Evolutionary conservation across 1,284 basidiomycete species (phyloP), one percentile per base, ranked within the genome.

Genomic region (Naganishia albida): DNA sequence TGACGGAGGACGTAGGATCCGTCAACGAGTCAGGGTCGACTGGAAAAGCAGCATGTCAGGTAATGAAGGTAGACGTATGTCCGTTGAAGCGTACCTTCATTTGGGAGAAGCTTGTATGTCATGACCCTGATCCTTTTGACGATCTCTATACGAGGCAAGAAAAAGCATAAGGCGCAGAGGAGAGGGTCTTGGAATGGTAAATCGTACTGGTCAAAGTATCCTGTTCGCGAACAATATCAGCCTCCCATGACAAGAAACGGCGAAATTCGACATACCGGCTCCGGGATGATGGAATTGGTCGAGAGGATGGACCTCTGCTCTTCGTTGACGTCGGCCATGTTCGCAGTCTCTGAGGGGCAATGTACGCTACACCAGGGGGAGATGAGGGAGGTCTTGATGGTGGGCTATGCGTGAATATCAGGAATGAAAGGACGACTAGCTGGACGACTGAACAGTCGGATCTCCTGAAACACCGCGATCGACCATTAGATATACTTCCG

Each of bases 81-180:
- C 12, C n/a, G 3, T 49, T 26, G 40, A 40, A 20, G 39, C 59
- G 39, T 51, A 49, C 52, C 64, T 66, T 95, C 86, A 20, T 93
- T 83, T 3, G 93, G 93, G 1, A 97, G 82, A 7, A 97, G 82
- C 60, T 82, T 84, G 64, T 89, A 79, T 0, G 89, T 89, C 70
- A 97, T 81, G 0, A 89, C 86, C 52, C 90, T 85, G 56, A 95
- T 81, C 44, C 93, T 86, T 70, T 85, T 88, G 44, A 94, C 84
- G 52, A 97, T 70, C 64, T 78, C 77, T 79, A 54, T 34, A 2
- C 23, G 25, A n/a, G 20, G 7, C 25, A 38, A 48, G 20, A 38
- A 20, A 59, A n/a, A n/a, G n/a, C 30, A 3, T 46, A 3, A 23
- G 18, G n/a, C 1, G 6, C 12, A 2, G 3, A 34, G 42, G 15